These are phyloP conservation scores for Tylopilus sp. DNA, from an alignment of 1,284 basidiomycete species.

Conservation along the genomic window DNA sequence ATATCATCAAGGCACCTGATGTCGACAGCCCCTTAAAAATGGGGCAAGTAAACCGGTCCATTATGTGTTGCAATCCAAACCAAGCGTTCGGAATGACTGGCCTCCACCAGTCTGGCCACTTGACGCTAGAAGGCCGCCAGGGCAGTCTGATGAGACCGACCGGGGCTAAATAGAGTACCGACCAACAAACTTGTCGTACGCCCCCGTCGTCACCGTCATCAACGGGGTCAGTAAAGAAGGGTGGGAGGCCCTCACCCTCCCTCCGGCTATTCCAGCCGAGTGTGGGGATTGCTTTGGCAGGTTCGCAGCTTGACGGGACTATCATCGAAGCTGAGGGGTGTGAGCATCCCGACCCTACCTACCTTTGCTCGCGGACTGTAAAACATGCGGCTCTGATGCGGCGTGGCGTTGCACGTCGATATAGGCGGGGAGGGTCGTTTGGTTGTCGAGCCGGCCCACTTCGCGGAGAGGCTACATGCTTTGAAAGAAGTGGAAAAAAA, in stretches of 20 bases:
- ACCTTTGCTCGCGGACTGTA: slow-evolving; percentile 9
- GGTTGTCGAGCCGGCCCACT: neutral
- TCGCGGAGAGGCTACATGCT: slow-evolving; percentile 8
- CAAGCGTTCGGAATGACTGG: neutral
- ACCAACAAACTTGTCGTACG: neutral
- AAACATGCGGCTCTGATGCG: neutral
- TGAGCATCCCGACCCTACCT: neutral
- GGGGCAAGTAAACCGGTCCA: neutral
- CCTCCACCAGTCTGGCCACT: no score
- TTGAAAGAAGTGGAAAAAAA: slow-evolving; percentile 3
- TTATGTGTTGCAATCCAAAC: neutral
- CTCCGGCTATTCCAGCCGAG: neutral
- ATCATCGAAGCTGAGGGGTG: neutral
- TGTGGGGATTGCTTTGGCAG: slow-evolving; percentile 1
- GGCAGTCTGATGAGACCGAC: neutral
- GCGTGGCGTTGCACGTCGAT: neutral
- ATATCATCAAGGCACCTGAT: neutral
- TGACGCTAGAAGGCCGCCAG: neutral
- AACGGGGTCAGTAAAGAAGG: neutral
- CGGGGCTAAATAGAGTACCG: neutral
- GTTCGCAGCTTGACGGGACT: neutral
- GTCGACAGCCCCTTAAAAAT: neutral
- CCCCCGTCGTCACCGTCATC: neutral
- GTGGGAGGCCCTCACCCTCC: no score
- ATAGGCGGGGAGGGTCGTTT: neutral